These are phyloP conservation scores for Catenaria anguillulae DNA, from an alignment of 371 early-diverging fungal genomes.

Conservation along the genomic window DNA sequence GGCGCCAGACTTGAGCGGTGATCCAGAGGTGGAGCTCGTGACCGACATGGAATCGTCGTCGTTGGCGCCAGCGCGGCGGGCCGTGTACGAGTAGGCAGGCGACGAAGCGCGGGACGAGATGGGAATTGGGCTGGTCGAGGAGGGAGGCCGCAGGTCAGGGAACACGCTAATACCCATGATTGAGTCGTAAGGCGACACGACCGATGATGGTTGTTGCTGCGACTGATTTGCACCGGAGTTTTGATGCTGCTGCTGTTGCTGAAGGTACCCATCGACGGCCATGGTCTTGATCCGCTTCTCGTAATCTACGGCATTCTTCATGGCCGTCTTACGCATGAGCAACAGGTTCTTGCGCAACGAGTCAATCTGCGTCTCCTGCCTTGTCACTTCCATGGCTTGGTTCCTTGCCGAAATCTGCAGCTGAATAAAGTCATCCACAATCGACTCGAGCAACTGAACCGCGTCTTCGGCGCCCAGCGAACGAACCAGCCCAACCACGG, in stretches of 20 bases:
- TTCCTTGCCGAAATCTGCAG: conserved; percentile 46
- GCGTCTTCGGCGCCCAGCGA: conserved; percentile 52
- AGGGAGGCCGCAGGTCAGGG: background rate
- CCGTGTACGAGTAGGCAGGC: background rate
- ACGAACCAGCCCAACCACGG: conserved; percentile 46
- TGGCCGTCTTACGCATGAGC: conserved; percentile 64
- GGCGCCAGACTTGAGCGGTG: background rate
- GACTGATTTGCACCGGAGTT: no score
- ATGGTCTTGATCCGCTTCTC: conserved; percentile 36
- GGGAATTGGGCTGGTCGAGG: background rate
- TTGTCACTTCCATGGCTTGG: conserved; percentile 40
- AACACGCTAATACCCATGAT: background rate
- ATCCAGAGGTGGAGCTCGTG: background rate
- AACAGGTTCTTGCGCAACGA: conserved; percentile 57
- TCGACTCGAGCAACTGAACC: conserved; percentile 45
- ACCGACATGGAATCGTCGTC: conserved; percentile 5
- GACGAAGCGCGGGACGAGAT: no score
- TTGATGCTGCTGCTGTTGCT: no score
- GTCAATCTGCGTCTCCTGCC: conserved; percentile 49
- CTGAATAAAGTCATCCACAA: conserved; percentile 62
- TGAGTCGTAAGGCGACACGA: no score
- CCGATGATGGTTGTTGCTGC: no score
- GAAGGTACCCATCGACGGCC: background rate
- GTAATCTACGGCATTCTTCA: conserved; percentile 57
- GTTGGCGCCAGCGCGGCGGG: background rate